Base-by-base conservation (phyloP, 2,329 filamentous ascomycete genomes). In the Apiospora koreana region DNA sequence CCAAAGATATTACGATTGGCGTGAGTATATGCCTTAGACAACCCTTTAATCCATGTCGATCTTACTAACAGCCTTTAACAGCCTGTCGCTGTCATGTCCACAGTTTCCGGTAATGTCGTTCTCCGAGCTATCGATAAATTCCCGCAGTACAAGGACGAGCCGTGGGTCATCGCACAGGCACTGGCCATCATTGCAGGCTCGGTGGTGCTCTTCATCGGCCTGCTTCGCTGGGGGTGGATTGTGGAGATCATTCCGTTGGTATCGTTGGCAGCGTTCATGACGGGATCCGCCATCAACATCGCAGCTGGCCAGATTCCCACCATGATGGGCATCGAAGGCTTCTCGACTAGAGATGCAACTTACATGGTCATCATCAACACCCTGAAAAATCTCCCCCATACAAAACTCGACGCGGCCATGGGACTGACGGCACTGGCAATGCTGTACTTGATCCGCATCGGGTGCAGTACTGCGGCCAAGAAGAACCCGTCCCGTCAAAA, bases 1-100 rank as follows among this genome's bases (percentile, higher is more conserved):
- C 95, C 18, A 99, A 98, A 80, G 95, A 99, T 81, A 98, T 99
- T 78, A 98, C 95, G 12, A 98, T 98, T 70, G 95, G 95, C 21
- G 92, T 93, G 86, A 83, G 91, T 87, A 1, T 42, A 41, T 31
- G n/a, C 46, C n/a, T 9, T 8, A 65, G 31, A 54, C 10, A 38
- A 1, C 6, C 4, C 35, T 12, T 35, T 50, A 38, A 70, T 75
- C 41, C 73, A 73, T 68, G 48, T 66, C 31, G 7, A 12, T 67
- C 10, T 58, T n/a, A n/a, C 54, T 45, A 66, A 43, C 64, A 18
- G 16, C 21, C 38, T 41, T 8, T 45, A 6, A 62, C 73, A 94
- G 91, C 95, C 95, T 42, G 96, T 98, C 66, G 96, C 96, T 46
- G 96, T 98, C 74, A 93, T 98, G 88, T 98, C 95, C 1, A 97